Evolutionary conservation across 176 grass and related monocot genomes (phyloP).

Genomic region (Triticum turgidum): DNA sequence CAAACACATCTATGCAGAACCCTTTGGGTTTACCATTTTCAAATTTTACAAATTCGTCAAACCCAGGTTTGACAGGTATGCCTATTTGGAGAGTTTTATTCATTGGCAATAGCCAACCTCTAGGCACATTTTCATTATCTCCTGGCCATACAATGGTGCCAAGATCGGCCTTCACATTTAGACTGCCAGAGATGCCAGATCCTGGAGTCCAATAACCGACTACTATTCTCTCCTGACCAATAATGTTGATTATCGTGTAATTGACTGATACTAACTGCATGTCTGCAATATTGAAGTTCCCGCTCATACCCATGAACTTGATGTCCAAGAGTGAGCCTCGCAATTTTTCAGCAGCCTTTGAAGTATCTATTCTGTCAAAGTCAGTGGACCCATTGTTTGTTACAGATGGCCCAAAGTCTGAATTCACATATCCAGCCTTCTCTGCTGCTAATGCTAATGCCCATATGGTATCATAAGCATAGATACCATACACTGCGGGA

Average conservation of each 20-base stretch:
- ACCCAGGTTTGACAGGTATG: slow-evolving; percentile 62
- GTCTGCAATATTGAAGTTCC: slow-evolving; percentile 45
- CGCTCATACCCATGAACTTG: slow-evolving; percentile 41
- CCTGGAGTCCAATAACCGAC: slow-evolving; percentile 44
- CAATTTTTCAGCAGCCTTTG: slow-evolving; percentile 38
- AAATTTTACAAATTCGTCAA: slow-evolving; percentile 32
- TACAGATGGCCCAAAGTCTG: slow-evolving; percentile 29
- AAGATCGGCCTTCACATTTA: slow-evolving; percentile 6
- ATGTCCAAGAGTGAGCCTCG: slow-evolving; percentile 24
- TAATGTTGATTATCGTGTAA: slow-evolving; percentile 64
- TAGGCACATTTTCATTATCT: slow-evolving; percentile 15
- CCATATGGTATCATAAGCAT: slow-evolving; percentile 84
- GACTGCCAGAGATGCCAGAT: slow-evolving; percentile 19
- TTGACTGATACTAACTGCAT: slow-evolving; percentile 51
- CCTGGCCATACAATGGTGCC: slow-evolving; percentile 54
- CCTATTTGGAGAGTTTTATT: slow-evolving; percentile 42
- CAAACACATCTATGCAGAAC: slow-evolving; percentile 56
- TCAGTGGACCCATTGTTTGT: slow-evolving; percentile 46
- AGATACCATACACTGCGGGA: slow-evolving; percentile 47
- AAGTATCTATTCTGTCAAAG: slow-evolving; percentile 50
- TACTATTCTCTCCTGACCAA: not conserved
- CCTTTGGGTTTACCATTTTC: slow-evolving; percentile 9
- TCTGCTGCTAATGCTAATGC: slow-evolving; percentile 59
- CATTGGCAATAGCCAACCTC: slow-evolving; percentile 76
- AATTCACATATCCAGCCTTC: slow-evolving; percentile 8